A percentile compares a stretch with the other conserved stretches of the same genome.
Conservation (phyloP, 345 rosid genomes). For the Salix brachista region DNA sequence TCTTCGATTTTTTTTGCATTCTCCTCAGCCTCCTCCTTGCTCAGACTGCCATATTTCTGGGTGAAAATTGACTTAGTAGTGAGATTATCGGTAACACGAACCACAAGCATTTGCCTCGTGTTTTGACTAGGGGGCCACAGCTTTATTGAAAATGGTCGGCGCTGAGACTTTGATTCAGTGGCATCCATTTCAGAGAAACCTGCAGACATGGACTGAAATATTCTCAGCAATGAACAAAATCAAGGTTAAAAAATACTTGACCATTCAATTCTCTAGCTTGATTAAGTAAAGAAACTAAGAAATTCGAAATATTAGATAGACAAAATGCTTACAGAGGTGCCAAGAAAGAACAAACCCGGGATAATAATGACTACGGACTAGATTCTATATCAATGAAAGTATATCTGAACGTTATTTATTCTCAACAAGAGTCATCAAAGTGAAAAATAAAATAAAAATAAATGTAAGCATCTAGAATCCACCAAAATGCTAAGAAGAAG, state of each 20-base stretch:
- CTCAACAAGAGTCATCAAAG: background rate
- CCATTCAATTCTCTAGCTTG: background rate
- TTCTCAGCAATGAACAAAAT: background rate
- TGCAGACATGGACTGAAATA: slow-evolving; percentile 4
- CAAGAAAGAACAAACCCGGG: background rate
- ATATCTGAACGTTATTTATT: background rate
- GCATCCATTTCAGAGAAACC: slow-evolving; percentile 48
- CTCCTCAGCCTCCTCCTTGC: slow-evolving; percentile 69
- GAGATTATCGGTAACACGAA: slow-evolving; percentile 62
- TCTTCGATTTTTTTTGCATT: slow-evolving; percentile 74
- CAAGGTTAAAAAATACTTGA: background rate
- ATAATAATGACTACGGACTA: background rate
- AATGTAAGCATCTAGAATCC: background rate
- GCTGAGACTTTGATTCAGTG: slow-evolving; percentile 44
- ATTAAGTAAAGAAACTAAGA: too few relatives aligned
- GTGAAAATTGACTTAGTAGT: slow-evolving; percentile 76
- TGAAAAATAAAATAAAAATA: background rate
- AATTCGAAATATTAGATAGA: too few relatives aligned
- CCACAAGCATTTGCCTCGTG: slow-evolving; percentile 65
- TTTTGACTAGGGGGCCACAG: slow-evolving; percentile 86
- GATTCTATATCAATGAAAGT: background rate
- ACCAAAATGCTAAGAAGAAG: background rate
- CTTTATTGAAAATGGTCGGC: slow-evolving; percentile 63
- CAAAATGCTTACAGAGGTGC: background rate
- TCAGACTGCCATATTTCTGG: slow-evolving; percentile 67